Conservation (phyloP, 2,329 filamentous ascomycete species). For the Colletotrichum siamense region DNA sequence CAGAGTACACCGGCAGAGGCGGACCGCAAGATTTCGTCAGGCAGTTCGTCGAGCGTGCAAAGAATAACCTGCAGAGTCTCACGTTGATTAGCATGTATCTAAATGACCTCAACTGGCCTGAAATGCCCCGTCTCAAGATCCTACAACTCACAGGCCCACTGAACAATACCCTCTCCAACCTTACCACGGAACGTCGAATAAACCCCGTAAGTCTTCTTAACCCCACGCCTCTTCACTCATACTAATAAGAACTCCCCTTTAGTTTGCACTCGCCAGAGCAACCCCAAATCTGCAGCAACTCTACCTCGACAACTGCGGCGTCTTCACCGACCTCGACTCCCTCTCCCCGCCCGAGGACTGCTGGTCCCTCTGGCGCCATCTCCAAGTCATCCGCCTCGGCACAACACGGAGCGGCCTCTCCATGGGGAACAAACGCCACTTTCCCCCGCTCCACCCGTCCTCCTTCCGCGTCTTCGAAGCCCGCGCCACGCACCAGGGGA, state of each 20-base stretch:
- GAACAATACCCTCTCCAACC: not conserved
- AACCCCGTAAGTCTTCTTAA: not conserved
- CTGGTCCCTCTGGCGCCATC: constrained; percentile 31
- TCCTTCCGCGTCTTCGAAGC: constrained; percentile 30
- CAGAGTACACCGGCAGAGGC: not conserved
- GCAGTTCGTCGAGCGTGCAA: constrained; percentile 8
- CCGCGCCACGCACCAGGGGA: constrained; percentile 29
- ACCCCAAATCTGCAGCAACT: constrained; percentile 19
- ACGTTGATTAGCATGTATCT: constrained; percentile 6
- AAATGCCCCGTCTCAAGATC: constrained; percentile 12
- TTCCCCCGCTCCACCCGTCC: constrained; percentile 19
- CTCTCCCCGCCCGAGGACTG: constrained; percentile 9
- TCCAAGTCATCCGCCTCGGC: constrained; percentile 34
- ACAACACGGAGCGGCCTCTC: constrained; percentile 21
- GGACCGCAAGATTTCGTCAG: constrained; percentile 10
- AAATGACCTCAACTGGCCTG: constrained; percentile 15
- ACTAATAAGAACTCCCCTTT: not conserved
- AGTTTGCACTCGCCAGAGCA: constrained; percentile 15
- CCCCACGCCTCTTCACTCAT: too few relatives aligned
- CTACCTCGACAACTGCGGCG: constrained; percentile 14
- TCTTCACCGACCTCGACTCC: constrained; percentile 15
- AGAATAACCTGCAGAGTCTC: constrained; percentile 1
- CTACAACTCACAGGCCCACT: constrained; percentile 12
- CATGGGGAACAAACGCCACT: constrained; percentile 18
- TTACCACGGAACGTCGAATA: constrained; percentile 8